Base-by-base conservation (phyloP, 371 early-diverging fungal genomes). In the Mortierella sp. region DNA sequence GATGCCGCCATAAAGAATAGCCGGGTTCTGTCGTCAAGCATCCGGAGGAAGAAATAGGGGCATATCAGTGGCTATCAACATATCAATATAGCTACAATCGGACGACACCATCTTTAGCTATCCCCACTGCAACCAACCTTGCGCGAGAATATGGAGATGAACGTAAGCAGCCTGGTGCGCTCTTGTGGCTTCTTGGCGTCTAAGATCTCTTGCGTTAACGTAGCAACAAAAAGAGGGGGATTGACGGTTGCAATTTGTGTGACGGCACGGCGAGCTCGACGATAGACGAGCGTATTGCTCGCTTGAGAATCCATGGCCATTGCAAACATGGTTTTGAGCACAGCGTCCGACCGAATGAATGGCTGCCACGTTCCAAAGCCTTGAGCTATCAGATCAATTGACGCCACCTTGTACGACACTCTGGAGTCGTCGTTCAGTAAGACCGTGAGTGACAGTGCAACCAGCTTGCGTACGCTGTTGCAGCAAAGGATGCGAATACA, bases 361-460 rank as follows among this genome's bases (percentile, higher is more conserved):
- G 90, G 85, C 51, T 94, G 94, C 94, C 94, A 94, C 0, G 85
- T 83, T 24, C 84, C 58, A 67, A 93, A 94, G 1, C 94, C 95
- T 56, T 87, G 85, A 3, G 92, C 90, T 6, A 94, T 63, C 5
- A 95, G 59, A 57, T 94, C 94, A 62, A 94, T 87, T 3, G 94
- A 92, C 0, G 90, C 72, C 30, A 89, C 78, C 17, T 90, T 86
- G 44, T 91, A 86, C 42, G 89, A 68, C 15, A 83, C 72, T 1
- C 83, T 81, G 1, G 84, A 67, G n/a, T 88, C 88, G 28, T 89
- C 88, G 24, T 78, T 71, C 43, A 90, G 51, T 1, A 88, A 65
- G 27, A 89, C 69, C 0, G 88, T 87, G 14, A 90, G 61, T 24
- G 89, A 89, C 12, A 88, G 59, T 0, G 89, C 89, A 0, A 87